Evolutionary conservation across 176 grass and related monocot species (phyloP), one percentile per base, ranked within the genome.

Genomic region (Chrysopogon serrulatus): DNA sequence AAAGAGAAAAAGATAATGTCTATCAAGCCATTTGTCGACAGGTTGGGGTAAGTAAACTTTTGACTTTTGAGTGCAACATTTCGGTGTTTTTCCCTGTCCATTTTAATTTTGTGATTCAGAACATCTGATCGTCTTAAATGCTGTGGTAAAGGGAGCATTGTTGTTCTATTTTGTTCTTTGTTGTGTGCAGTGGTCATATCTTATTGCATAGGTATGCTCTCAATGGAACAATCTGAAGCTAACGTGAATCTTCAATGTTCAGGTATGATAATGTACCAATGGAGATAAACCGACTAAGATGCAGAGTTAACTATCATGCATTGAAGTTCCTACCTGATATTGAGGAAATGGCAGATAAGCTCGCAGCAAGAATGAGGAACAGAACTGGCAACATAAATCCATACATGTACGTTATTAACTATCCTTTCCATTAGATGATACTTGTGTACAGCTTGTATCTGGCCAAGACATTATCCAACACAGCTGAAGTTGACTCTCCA

Each of bases 1-100:
- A 92, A 88, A 90, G 92, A 95, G 66, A 95, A 95, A 86, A 95
- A 66, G 74, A 95, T 95, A 90, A 95, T 95, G 90, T 88, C 92
- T 65, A 84, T 95, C 70, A 95, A 95, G 74, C 90, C 92, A 84
- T 95, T 95, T 80, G 92, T 95, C 14, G 92, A 95, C 91, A 90
- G 92, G 70, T 82, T 95, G 82, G 92, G 90, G 92, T 94, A 94
- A 76, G 84, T 90, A 28, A 69, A 74, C 26, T 35, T 60, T 21
- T 21, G 14, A 74, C 26, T 35, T 60, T 21, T 21, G 14, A 68
- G 59, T 33, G 1, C 24, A 65, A 26, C 18, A 34, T 26, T 24
- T 57, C 13, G n/a, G n/a, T 41, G 57, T 85, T 27, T 65, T 82
- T 14, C 34, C 1, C 16, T 13, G 44, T 28, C 13, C 40, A 49